phyloP scores from a whole-genome alignment of 345 rosid genomes.

The Clarkia xantiana region DNA sequence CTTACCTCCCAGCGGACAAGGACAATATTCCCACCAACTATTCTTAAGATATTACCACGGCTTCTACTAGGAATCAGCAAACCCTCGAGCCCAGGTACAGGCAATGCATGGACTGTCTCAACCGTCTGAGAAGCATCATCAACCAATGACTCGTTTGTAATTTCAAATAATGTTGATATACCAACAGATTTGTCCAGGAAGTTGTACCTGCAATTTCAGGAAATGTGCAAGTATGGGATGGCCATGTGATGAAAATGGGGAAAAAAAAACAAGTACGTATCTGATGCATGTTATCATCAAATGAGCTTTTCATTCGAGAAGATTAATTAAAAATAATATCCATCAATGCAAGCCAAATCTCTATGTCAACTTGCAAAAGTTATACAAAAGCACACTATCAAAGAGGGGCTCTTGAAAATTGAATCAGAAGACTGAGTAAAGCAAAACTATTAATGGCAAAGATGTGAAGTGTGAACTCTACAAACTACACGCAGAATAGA shows the following conservation, averaged over 20 bases:
- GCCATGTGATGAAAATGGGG: not conserved
- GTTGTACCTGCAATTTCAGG: constrained; percentile 46
- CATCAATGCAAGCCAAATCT: not conserved
- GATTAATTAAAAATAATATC: not conserved
- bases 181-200: constrained; percentile 85
- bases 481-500: too few species aligned
- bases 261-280: not conserved
- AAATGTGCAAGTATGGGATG: constrained; percentile 3
- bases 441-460: too few species aligned
- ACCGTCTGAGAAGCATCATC: constrained; percentile 47
- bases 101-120: constrained; percentile 45
- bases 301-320: not conserved
- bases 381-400: too few species aligned
- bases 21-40: constrained; percentile 40
- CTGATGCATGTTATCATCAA: not conserved
- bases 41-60: constrained; percentile 62
- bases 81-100: constrained; percentile 70
- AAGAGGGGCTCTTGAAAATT: too few species aligned
- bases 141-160: constrained; percentile 32
- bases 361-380: too few species aligned
- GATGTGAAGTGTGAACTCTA: too few species aligned
- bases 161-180: constrained; percentile 60
- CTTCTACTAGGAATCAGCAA: constrained; percentile 60
- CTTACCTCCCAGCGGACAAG: constrained; percentile 98
- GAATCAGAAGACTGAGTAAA: too few species aligned